A percentile compares a stretch with the other conserved stretches of the same genome.
These are phyloP conservation scores for Nepenthes gracilis DNA, from an alignment of 148 eudicot species.

Conservation along the genomic window DNA sequence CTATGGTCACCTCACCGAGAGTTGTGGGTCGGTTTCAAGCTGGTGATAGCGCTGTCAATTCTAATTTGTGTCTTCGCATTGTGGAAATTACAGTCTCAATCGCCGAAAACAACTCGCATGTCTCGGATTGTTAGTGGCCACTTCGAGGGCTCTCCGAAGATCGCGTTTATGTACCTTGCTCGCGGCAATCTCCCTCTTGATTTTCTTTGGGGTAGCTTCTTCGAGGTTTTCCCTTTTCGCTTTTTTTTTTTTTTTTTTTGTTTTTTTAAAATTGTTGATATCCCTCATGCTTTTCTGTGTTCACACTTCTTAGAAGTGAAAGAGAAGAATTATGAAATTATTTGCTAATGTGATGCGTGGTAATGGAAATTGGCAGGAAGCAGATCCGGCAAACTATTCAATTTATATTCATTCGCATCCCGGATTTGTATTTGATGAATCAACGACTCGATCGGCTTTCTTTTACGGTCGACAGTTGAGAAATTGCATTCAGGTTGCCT, in stretches of 20 bases:
- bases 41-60: conserved; percentile 20
- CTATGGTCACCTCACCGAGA: conserved; percentile 6
- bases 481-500: conserved; percentile 66
- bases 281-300: too few species aligned
- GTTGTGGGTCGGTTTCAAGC: conserved; percentile 23
- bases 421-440: conserved; percentile 78
- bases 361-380: conserved; percentile 45
- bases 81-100: conserved; percentile 20
- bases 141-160: conserved; percentile 42
- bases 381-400: conserved; percentile 49
- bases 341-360: neutral
- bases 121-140: conserved; percentile 3
- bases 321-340: too few species aligned
- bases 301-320: too few species aligned
- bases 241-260: neutral
- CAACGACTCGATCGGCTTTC: conserved; percentile 58
- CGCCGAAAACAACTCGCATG: conserved; percentile 2
- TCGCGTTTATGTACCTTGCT: conserved; percentile 72
- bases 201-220: conserved; percentile 79
- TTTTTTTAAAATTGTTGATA: neutral
- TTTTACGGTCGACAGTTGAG: conserved; percentile 67
- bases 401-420: conserved; percentile 82
- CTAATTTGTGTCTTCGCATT: conserved; percentile 27
- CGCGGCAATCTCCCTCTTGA: conserved; percentile 73
- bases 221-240: conserved; percentile 43